phyloP scores from a whole-genome alignment of 805 yeast genomes.

The Alloascoidea hylecoeti region DNA sequence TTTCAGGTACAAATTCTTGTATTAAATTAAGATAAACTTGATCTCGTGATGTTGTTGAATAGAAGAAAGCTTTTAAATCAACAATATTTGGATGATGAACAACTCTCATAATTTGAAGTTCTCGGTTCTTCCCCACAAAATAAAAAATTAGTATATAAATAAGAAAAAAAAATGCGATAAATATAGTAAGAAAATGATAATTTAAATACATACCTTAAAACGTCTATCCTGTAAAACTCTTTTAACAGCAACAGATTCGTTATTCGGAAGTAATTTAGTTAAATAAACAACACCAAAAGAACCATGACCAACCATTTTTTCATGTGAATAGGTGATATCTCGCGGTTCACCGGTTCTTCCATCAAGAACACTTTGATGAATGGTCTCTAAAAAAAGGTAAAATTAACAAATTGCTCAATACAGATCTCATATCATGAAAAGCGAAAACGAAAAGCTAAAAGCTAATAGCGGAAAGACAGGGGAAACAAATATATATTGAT shows the following conservation, averaged over 20 bases:
- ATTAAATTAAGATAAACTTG: conserved; percentile 62
- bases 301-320: conserved; percentile 94
- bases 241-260: conserved; percentile 82
- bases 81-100: conserved; percentile 60
- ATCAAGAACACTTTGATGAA: conserved; percentile 55
- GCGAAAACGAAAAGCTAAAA: too few relatives aligned
- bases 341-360: conserved; percentile 53
- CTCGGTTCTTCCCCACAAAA: conserved; percentile 52
- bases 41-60: conserved; percentile 43
- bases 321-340: conserved; percentile 61
- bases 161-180: background rate
- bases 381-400: too few relatives aligned
- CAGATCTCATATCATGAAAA: too few relatives aligned
- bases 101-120: conserved; percentile 66
- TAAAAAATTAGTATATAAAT: background rate
- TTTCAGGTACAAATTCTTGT: conserved; percentile 69
- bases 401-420: too few relatives aligned
- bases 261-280: conserved; percentile 59
- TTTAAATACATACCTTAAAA: conserved; percentile 77
- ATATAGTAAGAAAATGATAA: too few relatives aligned
- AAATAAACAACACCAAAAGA: conserved; percentile 98
- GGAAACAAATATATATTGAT: too few relatives aligned
- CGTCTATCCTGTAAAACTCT: conserved; percentile 93
- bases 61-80: conserved; percentile 56
- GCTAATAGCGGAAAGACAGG: too few relatives aligned